Percentiles rank a stretch among this genome's conserved stretches.
Conservation (phyloP, 257 asterid species). For the Plantago elongata region DNA sequence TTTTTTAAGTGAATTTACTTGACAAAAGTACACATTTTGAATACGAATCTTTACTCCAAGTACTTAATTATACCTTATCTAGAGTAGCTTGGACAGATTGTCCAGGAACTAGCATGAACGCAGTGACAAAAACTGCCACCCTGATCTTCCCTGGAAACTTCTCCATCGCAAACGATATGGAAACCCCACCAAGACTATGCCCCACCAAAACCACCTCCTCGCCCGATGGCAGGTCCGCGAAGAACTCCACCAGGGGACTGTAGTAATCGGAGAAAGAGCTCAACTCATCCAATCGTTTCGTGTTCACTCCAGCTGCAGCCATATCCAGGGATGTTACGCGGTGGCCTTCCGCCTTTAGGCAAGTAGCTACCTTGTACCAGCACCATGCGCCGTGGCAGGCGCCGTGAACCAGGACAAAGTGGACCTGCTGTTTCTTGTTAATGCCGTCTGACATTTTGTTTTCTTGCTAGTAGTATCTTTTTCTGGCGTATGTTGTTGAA, state of each 20-base stretch:
- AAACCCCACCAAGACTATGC: slow-evolving; percentile 55
- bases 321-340: slow-evolving; percentile 49
- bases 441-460: too few species aligned
- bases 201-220: slow-evolving; percentile 57
- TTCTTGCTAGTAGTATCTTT: too few species aligned
- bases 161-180: slow-evolving; percentile 36
- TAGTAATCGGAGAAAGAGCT: slow-evolving; percentile 34
- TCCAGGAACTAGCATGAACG: slow-evolving; percentile 42
- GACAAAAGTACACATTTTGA: too few species aligned
- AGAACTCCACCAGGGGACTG: slow-evolving; percentile 34
- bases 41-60: too few species aligned
- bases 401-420: slow-evolving; percentile 59
- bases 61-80: too few species aligned
- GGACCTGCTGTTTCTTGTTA: slow-evolving; percentile 1
- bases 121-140: slow-evolving; percentile 44
- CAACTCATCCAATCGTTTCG: slow-evolving; percentile 28
- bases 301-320: slow-evolving; percentile 48
- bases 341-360: slow-evolving; percentile 54
- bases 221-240: slow-evolving; percentile 29
- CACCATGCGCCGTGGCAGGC: slow-evolving; percentile 71
- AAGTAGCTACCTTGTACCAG: slow-evolving; percentile 59
- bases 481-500: too few species aligned
- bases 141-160: slow-evolving; percentile 35
- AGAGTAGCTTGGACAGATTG: slow-evolving; percentile 11
- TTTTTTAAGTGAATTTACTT: too few species aligned